These are phyloP conservation scores for Microbotryum silenes-acaulis DNA, from an alignment of 1,284 basidiomycete species.

Conservation along the genomic window DNA sequence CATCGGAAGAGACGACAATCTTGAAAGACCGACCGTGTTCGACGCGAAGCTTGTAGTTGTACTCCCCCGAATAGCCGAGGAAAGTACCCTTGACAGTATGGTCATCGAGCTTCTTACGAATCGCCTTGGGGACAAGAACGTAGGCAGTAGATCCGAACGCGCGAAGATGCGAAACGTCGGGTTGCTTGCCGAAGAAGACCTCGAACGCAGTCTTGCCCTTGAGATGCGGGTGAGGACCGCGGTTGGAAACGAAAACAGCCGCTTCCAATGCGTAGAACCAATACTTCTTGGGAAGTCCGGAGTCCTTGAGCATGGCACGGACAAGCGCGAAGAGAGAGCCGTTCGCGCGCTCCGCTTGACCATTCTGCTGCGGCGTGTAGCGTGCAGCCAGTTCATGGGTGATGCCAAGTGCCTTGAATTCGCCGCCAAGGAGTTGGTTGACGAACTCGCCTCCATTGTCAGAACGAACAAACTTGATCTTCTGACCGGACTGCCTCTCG, in stretches of 20 bases:
- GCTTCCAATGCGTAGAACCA: background rate
- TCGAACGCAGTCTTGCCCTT: background rate
- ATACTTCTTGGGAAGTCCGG: background rate
- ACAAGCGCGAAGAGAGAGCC: background rate
- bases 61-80: background rate
- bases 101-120: background rate
- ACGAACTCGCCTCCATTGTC: conserved; percentile 22
- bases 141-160: background rate
- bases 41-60: too few relatives aligned
- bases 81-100: background rate
- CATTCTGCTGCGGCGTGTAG: conserved; percentile 16
- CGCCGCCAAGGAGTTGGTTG: background rate
- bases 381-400: conserved; percentile 4
- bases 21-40: too few relatives aligned
- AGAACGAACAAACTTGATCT: background rate
- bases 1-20: too few relatives aligned
- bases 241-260: background rate
- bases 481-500: too few relatives aligned
- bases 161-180: background rate
- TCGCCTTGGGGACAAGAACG: conserved; percentile 1
- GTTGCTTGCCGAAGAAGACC: background rate
- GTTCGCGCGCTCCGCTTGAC: background rate
- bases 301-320: conserved; percentile 1
- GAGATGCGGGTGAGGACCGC: background rate
- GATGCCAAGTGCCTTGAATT: conserved; percentile 8